Conservation (phyloP, 129 eudicot species). For the Scalesia atractyloides region DNA sequence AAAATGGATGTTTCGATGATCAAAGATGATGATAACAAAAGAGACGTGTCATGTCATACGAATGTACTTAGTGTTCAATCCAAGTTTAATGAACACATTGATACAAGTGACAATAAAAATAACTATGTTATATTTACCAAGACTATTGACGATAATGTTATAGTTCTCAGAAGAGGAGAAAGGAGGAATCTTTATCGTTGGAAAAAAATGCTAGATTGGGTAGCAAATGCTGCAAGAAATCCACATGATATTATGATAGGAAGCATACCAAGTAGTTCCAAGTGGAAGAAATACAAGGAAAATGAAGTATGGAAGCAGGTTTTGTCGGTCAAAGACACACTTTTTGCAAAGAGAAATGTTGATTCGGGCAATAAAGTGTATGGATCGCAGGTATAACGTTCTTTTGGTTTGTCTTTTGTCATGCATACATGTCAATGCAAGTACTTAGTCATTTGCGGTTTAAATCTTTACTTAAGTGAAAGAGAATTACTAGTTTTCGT, state of each 20-base stretch:
- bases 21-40: slow-evolving; percentile 27
- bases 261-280: slow-evolving; percentile 55
- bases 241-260: slow-evolving; percentile 57
- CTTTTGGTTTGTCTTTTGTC: neutral
- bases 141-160: slow-evolving; percentile 28
- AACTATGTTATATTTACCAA: slow-evolving; percentile 2
- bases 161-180: slow-evolving; percentile 53
- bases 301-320: slow-evolving; percentile 51
- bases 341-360: slow-evolving; percentile 40
- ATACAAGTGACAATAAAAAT: slow-evolving; percentile 16
- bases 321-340: slow-evolving; percentile 56
- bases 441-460: neutral
- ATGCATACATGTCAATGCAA: neutral
- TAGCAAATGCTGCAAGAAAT: slow-evolving; percentile 54
- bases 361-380: slow-evolving; percentile 33
- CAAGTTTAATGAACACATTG: slow-evolving; percentile 1
- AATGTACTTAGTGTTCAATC: slow-evolving; percentile 24
- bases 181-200: slow-evolving; percentile 43
- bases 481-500: neutral
- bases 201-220: slow-evolving; percentile 61
- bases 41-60: slow-evolving; percentile 24
- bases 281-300: slow-evolving; percentile 53
- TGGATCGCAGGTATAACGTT: slow-evolving; percentile 47
- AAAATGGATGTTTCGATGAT: slow-evolving; percentile 22
- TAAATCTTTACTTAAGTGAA: neutral